Base-by-base conservation (phyloP, 371 early-diverging fungal species). In the Rhizomucor miehei region DNA sequence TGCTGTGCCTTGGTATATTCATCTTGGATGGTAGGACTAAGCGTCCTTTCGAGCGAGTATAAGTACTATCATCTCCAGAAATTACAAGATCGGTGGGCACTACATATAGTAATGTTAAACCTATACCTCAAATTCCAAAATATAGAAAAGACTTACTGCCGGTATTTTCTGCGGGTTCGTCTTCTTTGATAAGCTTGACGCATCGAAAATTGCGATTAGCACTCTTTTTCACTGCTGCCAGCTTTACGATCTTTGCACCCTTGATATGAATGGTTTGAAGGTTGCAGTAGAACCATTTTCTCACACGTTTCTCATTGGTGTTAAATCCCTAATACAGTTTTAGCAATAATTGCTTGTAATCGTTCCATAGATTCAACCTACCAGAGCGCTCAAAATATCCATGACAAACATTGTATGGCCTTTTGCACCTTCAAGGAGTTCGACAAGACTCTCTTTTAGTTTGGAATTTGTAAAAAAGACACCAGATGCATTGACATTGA, bases 381-480 rank as follows among this genome's bases (percentile, higher is more conserved):
- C 75, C 65, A 75, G 39, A 21, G 67, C 69, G 19, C 49, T 59
- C 16, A 75, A 20, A n/a, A 67, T 54, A 57, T 75, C 75, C n/a
- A 51, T 36, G 3, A 45, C 53, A 21, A 60, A 50, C 53, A 75
- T 63, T 10, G 46, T 49, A 20, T 69, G 23, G 16, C 67, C 57
- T 10, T 63, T 59, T 9, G 75, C 67, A 49, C 48, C 69, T 20
- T 39, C 38, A 2, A 67, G 45, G 9, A 75, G 34, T 13, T 53
- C 62, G 8, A 57, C 56, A 37, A 75, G 43, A 0, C 59, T 41
- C 21, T 46, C 34, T 13, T 46, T 44, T 0, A 75, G 20, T 9
- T 24, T 14, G 13, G 56, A 46, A 35, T 40, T 35, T 12, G 54
- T 51, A 44, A 54, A 65, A 1, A 50, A 41, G 19, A 56, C 63